Percentiles rank a stretch among this genome's conserved stretches.
Evolutionary conservation across 805 yeast species (phyloP).

Genomic region (Starmerella stellata): DNA sequence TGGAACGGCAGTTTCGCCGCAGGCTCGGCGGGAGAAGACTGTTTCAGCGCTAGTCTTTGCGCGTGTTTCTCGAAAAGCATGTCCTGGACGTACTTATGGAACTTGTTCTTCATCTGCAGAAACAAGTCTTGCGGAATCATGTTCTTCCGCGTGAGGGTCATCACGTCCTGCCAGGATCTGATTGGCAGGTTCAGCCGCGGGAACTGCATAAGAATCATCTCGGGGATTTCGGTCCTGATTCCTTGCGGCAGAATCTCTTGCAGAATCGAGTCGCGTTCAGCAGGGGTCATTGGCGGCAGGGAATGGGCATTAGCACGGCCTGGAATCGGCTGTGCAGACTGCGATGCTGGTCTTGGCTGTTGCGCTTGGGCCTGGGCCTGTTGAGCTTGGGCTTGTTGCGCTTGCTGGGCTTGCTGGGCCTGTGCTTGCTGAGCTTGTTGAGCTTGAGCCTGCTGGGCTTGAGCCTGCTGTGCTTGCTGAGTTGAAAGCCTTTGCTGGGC

Average conservation of each 20-base stretch:
- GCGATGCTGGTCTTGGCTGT: too few relatives aligned
- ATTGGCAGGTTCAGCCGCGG: constrained; percentile 65
- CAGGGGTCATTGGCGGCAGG: constrained; percentile 4
- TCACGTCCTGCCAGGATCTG: constrained; percentile 65
- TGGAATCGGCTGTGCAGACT: too few relatives aligned
- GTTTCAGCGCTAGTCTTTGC: not conserved
- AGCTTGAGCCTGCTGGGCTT: not conserved
- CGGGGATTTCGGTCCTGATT: constrained; percentile 49
- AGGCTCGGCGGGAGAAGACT: constrained; percentile 1
- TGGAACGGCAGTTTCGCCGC: too few relatives aligned
- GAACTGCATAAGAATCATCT: constrained; percentile 40
- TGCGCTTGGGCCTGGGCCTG: not conserved
- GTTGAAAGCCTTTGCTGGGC: too few relatives aligned
- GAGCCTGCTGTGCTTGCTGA: not conserved
- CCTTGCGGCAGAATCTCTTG: constrained; percentile 16
- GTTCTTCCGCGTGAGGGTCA: constrained; percentile 29
- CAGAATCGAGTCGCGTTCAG: constrained; percentile 7
- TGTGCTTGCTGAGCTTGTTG: not conserved
- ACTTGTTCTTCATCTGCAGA: constrained; percentile 16
- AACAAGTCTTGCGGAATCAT: constrained; percentile 18
- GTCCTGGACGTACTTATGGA: constrained; percentile 19
- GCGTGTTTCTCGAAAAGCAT: not conserved
- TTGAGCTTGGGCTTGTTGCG: not conserved
- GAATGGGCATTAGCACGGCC: not conserved
- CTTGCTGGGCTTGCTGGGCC: not conserved